Percentiles rank a stretch among this genome's conserved stretches.
Conservation (phyloP, 2,329 filamentous ascomycete species). For the Aureobasidium sp. region DNA sequence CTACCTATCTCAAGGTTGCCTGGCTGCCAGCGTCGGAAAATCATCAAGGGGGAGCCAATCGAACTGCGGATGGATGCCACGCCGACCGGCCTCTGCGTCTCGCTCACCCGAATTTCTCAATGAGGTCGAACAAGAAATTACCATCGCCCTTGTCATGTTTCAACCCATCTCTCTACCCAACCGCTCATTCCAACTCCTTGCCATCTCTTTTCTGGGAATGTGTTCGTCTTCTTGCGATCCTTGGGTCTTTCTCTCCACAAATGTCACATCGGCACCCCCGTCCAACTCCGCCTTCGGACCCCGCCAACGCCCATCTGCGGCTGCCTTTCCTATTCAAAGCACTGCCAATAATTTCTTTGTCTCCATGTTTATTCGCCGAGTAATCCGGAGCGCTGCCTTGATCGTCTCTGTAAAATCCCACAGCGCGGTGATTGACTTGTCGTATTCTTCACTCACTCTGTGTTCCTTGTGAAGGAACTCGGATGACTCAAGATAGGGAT, state of each 20-base stretch:
- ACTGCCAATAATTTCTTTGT: background rate
- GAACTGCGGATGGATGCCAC: slow-evolving; percentile 13
- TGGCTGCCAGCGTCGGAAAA: background rate
- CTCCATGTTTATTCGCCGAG: background rate
- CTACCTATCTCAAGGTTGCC: slow-evolving; percentile 4
- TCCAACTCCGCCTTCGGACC: slow-evolving; percentile 14
- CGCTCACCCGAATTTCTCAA: slow-evolving; percentile 11
- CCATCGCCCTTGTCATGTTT: background rate
- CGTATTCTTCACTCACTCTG: background rate
- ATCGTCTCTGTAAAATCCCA: background rate
- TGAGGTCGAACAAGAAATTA: slow-evolving; percentile 11
- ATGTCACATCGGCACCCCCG: background rate
- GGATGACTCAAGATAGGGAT: background rate
- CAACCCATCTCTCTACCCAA: background rate
- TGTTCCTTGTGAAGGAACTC: background rate
- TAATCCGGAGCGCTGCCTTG: background rate
- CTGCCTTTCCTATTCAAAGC: slow-evolving; percentile 10
- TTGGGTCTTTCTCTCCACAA: slow-evolving; percentile 2
- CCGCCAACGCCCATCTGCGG: slow-evolving; percentile 6
- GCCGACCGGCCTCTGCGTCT: slow-evolving; percentile 4
- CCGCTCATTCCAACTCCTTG: background rate
- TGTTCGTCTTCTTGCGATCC: background rate
- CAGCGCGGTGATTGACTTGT: background rate
- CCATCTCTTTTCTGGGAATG: background rate
- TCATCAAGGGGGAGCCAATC: slow-evolving; percentile 12